These are phyloP conservation scores for Boletus pseudo-olivaceus DNA, from an alignment of 768 basidiomycete genomes.

Conservation along the genomic window DNA sequence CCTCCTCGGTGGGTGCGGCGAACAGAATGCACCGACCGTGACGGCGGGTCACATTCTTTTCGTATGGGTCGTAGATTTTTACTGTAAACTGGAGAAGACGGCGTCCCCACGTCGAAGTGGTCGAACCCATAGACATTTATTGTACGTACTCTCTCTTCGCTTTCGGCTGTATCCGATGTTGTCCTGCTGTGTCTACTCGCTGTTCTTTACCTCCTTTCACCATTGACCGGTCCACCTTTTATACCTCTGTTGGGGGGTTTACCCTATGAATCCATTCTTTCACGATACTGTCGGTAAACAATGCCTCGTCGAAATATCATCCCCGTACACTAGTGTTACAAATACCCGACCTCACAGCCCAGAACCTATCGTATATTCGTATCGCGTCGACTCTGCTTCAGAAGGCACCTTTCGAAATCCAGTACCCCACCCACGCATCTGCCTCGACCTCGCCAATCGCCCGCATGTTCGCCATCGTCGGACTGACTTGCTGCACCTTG, in stretches of 20 bases:
- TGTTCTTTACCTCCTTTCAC: no score
- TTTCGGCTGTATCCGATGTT: not conserved
- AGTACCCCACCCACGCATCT: constrained; percentile 24
- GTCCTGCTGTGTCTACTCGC: no score
- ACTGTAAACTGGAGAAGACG: not conserved
- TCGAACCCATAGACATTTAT: not conserved
- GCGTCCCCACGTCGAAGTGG: not conserved
- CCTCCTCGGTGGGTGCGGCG: no score
- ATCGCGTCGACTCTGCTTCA: not conserved
- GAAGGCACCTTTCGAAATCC: constrained; percentile 21
- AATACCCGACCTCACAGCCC: not conserved
- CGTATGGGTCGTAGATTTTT: not conserved
- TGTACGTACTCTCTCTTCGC: not conserved
- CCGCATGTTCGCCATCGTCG: constrained; percentile 24
- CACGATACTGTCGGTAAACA: not conserved
- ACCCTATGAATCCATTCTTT: not conserved
- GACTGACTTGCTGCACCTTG: constrained; percentile 14
- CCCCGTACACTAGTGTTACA: not conserved
- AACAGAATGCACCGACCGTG: not conserved
- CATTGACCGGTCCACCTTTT: no score
- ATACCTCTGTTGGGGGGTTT: no score
- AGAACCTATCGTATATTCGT: not conserved
- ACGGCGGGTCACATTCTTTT: not conserved
- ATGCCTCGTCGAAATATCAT: not conserved
- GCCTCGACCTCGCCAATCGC: constrained; percentile 24